Conservation (phyloP, 768 basidiomycete species). For the Imleria badia region DNA sequence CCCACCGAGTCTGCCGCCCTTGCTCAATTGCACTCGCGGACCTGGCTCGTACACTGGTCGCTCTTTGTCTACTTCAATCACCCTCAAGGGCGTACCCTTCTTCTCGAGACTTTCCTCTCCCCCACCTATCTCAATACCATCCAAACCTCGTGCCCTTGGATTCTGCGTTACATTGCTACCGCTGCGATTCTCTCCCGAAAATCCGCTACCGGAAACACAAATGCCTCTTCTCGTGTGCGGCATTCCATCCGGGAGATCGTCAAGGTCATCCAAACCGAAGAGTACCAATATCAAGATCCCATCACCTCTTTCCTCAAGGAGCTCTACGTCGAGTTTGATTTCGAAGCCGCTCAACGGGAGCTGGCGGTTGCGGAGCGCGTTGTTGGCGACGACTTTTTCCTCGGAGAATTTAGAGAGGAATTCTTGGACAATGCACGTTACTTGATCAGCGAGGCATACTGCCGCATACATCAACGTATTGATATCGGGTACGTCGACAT, state of each 20-base stretch:
- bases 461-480: slow-evolving; percentile 92
- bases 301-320: slow-evolving; percentile 92
- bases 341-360: slow-evolving; percentile 89
- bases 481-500: slow-evolving; percentile 66
- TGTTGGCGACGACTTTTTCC: slow-evolving; percentile 91
- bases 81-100: slow-evolving; percentile 82
- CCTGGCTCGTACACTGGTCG: slow-evolving; percentile 97
- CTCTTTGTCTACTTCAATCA: slow-evolving; percentile 99
- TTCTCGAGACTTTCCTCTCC: slow-evolving; percentile 95
- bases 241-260: slow-evolving; percentile 90
- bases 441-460: slow-evolving; percentile 96
- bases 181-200: slow-evolving; percentile 93
- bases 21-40: slow-evolving; percentile 87
- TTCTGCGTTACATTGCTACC: slow-evolving; percentile 90
- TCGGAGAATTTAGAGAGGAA: slow-evolving; percentile 85
- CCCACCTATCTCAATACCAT: slow-evolving; percentile 98
- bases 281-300: slow-evolving; percentile 95
- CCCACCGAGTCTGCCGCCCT: slow-evolving; percentile 67
- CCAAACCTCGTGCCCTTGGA: slow-evolving; percentile 93
- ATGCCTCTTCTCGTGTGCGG: slow-evolving; percentile 69
- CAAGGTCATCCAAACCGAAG: slow-evolving; percentile 91
- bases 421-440: slow-evolving; percentile 97
- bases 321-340: slow-evolving; percentile 94
- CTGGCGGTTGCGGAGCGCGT: slow-evolving; percentile 77
- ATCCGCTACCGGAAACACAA: slow-evolving; percentile 48